A percentile compares a stretch with the other conserved stretches of the same genome.
phyloP scores from a whole-genome alignment of 2,329 filamentous ascomycete species.

The Penicillium sp. region DNA sequence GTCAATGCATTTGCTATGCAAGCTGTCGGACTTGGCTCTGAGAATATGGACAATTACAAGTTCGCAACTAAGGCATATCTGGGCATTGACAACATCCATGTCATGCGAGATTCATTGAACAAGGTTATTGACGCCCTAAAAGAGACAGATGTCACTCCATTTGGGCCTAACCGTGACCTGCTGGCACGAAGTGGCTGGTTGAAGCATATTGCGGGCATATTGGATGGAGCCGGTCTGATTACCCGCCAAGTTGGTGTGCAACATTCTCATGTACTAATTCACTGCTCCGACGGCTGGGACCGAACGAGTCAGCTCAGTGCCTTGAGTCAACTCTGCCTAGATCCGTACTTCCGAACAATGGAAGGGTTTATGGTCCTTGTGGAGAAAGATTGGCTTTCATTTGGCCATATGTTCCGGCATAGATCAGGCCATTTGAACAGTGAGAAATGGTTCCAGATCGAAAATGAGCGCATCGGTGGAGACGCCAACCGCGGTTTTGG shows the following conservation, averaged over 20 bases:
- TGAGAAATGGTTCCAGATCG: conserved; percentile 88
- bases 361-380: conserved; percentile 91
- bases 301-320: conserved; percentile 92
- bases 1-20: conserved; percentile 95
- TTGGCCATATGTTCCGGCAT: conserved; percentile 95
- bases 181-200: conserved; percentile 84
- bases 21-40: conserved; percentile 83
- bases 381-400: conserved; percentile 97
- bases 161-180: conserved; percentile 75
- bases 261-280: conserved; percentile 91
- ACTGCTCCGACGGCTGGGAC: conserved; percentile 98
- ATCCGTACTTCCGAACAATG: conserved; percentile 90
- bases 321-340: conserved; percentile 84
- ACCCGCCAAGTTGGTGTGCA: conserved; percentile 82
- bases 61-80: conserved; percentile 87
- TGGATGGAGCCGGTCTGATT: conserved; percentile 80
- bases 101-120: conserved; percentile 87
- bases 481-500: conserved; percentile 39
- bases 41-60: conserved; percentile 97
- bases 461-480: conserved; percentile 70
- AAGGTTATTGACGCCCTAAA: conserved; percentile 86
- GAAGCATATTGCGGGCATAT: conserved; percentile 75
- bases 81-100: conserved; percentile 96
- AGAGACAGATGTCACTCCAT: conserved; percentile 78
- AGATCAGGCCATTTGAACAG: conserved; percentile 82